Evolutionary conservation across 2,329 filamentous ascomycete species (phyloP).

Genomic region (Xylaria sp.): DNA sequence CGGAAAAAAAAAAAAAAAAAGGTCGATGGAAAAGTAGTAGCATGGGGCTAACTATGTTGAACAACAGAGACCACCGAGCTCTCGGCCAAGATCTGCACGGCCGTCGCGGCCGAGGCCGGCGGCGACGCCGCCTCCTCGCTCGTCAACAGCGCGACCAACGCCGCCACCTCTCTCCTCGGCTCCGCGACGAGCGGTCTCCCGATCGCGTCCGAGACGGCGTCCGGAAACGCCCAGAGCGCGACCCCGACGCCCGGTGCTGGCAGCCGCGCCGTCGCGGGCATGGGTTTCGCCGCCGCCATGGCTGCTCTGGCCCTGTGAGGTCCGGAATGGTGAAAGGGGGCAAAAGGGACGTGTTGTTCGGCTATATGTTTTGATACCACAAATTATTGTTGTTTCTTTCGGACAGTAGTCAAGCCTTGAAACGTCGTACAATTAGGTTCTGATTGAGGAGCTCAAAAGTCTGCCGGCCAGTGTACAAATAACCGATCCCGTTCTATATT

Average conservation of each 20-base stretch:
- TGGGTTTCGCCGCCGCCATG: slow-evolving; percentile 36
- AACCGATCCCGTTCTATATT: slow-evolving; percentile 13
- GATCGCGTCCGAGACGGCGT: slow-evolving; percentile 14
- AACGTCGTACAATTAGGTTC: slow-evolving; percentile 8
- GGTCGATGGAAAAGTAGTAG: neutral
- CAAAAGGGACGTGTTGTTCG: neutral
- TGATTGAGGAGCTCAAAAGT: neutral
- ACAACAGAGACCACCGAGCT: slow-evolving; percentile 28
- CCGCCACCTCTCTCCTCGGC: slow-evolving; percentile 19
- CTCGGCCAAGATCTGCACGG: slow-evolving; percentile 32
- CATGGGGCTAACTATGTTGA: slow-evolving; percentile 15
- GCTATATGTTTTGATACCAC: neutral
- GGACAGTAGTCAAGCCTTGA: too few species aligned
- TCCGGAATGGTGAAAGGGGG: neutral
- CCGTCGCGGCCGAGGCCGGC: slow-evolving; percentile 15
- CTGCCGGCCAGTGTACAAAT: slow-evolving; percentile 2
- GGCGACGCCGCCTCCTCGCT: slow-evolving; percentile 18
- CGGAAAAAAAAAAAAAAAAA: too few species aligned
- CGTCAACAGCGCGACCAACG: slow-evolving; percentile 6
- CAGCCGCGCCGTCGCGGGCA: slow-evolving; percentile 29
- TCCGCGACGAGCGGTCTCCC: slow-evolving; percentile 18
- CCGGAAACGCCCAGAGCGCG: slow-evolving; percentile 12
- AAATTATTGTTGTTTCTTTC: too few species aligned
- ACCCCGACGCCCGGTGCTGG: slow-evolving; percentile 27
- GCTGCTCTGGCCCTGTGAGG: slow-evolving; percentile 38